Base-by-base conservation (phyloP, 2,329 filamentous ascomycete species). In the Cercospora sp. region DNA sequence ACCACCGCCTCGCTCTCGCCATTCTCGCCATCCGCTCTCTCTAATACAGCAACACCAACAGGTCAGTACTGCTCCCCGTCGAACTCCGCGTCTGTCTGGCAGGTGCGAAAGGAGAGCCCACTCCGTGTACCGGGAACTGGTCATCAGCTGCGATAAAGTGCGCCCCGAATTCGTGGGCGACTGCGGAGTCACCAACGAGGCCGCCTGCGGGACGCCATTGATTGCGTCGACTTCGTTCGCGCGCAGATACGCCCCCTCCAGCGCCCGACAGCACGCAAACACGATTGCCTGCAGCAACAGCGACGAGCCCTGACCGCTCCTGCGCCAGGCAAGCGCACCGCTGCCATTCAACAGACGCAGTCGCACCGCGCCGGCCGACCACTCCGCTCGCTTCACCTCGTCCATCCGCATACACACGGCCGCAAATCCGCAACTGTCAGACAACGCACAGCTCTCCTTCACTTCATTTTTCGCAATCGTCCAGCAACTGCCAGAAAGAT, bases 231-330 rank as follows among this genome's bases (percentile, higher is more conserved):
- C 53, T 2, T n/a, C 13, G 26, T 28, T 18, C 26, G 53, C 53
- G 53, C 31, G 53, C 13, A n/a, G 3, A 58, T 31, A 26, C 30
- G 23, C 53, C 30, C 13, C 30, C 7, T 9, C 13, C 26, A 30
- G 53, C 30, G n/a, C 13, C 53, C 53, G 45, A 51, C 12, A 30
- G 26, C 2, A 58, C 53, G 53, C 53, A 30, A 16, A 16, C 53
- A 33, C 53, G 12, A n/a, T 7, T 31, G 53, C 53, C 53, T 58
- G 53, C 53, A 12, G 53, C 53, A 18, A 58, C n/a, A 33, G 53
- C 45, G 45, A 61, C 23, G 36, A 45, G 33, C 36, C 59, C 36
- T 63, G 61, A 63, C 61, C 48, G 61, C 61, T 63, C 48, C 48
- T 57, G 61, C 61, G 61, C 61, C 48, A 23, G 26, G 33, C 61